Base-by-base conservation (phyloP, 352 stramenopile species). In the Plasmopara viticola region DNA sequence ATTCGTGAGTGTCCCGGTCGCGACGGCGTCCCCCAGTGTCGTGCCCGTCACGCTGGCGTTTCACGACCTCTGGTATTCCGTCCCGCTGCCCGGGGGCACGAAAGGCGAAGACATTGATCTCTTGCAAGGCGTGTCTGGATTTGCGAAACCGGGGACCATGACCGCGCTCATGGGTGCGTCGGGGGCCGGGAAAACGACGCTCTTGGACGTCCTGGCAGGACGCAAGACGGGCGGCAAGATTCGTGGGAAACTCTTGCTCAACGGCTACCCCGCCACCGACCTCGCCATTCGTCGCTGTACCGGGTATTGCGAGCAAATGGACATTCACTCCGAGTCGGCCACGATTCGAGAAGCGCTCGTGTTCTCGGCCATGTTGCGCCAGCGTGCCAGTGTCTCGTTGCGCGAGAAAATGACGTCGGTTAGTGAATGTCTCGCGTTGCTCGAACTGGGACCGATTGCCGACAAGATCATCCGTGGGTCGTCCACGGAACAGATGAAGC, bases 271-370 rank as follows among this genome's bases (percentile, higher is more conserved):
- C 0, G 64, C 62, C 33, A 74, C 30, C 3, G 63, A 72, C n/a
- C 44, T 77, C 12, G 58, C 68, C 9, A 77, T 77, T 29, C 65
- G 61, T 15, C 68, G 68, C 0, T 68, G 53, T 40, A 77, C 68
- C 20, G 68, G 65, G 7, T 78, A 41, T 15, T 41, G 37, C 13
- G 37, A 41, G 14, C 37, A 41, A 17, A 41, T 41, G 37, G 37
- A 41, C 54, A 81, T 84, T 28, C 75, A 96, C 29, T 77, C 82
- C 13, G 71, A 87, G 20, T 64, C 58, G 0, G 59, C 58, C 2
- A 97, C 88, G 0, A 74, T 91, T 5, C 71, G 86, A 15, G 90
- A 97, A 53, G 79, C 85, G 7, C 81, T 97, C 33, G 49, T 64
- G 7, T 97, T 97, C 53, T 89, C 74, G 37, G 86, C 90, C 4